phyloP scores from a whole-genome alignment of 148 eudicot species.

The Rheum nobile region DNA sequence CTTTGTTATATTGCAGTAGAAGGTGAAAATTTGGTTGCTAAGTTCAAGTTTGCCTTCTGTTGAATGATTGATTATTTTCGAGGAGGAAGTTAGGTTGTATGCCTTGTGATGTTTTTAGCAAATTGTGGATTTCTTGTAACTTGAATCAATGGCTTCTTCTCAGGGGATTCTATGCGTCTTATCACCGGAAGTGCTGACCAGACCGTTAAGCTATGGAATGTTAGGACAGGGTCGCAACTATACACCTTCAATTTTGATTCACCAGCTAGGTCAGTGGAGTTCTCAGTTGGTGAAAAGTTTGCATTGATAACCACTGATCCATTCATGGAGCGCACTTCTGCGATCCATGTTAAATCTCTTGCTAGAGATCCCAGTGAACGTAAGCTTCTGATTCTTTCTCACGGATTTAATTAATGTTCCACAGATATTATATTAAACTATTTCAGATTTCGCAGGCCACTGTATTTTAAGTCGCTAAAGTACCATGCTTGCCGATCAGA shows the following conservation, averaged over 20 bases:
- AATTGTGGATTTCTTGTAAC: not conserved
- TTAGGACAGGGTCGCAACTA: constrained; percentile 49
- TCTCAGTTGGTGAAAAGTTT: constrained; percentile 65
- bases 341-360: constrained; percentile 73
- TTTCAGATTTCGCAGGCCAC: not conserved
- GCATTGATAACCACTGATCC: constrained; percentile 86
- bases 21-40: not conserved
- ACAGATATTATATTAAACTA: not conserved
- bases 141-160: not conserved
- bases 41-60: not conserved
- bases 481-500: not conserved
- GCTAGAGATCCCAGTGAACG: constrained; percentile 61
- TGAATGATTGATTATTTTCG: not conserved
- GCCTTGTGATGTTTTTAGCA: not conserved
- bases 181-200: constrained; percentile 96
- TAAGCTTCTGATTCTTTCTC: constrained; percentile 16
- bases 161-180: constrained; percentile 75
- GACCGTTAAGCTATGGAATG: constrained; percentile 83
- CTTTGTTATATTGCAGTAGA: not conserved
- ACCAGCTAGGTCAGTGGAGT: constrained; percentile 79
- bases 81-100: not conserved
- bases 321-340: constrained; percentile 67
- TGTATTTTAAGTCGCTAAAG: not conserved
- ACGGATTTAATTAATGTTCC: not conserved
- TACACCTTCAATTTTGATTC: constrained; percentile 64